Evolutionary conservation across 352 stramenopile species (phyloP).

Genomic region (Peronospora destructor): DNA sequence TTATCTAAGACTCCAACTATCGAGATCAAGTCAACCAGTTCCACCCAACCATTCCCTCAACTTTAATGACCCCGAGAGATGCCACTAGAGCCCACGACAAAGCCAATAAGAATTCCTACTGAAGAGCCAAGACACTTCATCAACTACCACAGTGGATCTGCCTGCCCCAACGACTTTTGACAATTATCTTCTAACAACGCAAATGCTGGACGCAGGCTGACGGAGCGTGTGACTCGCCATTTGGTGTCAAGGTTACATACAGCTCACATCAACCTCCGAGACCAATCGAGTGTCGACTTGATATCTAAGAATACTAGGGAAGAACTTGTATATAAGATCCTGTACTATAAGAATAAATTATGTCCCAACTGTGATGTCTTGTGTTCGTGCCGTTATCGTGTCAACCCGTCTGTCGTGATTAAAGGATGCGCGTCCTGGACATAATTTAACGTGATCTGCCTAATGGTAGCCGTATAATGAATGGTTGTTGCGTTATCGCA

Average conservation of each 20-base stretch:
- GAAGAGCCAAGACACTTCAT: too few species aligned
- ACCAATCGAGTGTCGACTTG: not conserved
- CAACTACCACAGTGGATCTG: too few species aligned
- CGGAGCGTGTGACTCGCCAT: too few species aligned
- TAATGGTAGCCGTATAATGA: not conserved
- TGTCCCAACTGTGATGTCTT: not conserved
- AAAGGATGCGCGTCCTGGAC: too few species aligned
- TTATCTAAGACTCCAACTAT: not conserved
- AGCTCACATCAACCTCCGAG: conserved; percentile 23
- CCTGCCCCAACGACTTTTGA: not conserved
- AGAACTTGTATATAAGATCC: not conserved
- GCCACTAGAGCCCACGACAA: too few species aligned
- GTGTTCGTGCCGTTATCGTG: not conserved
- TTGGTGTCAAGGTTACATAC: conserved; percentile 1
- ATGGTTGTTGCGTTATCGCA: conserved; percentile 25
- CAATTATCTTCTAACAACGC: conserved; percentile 1
- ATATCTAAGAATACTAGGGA: not conserved
- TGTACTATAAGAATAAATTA: conserved; percentile 6
- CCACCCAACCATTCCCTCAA: too few species aligned
- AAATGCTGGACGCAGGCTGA: conserved; percentile 22
- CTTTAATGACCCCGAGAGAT: not conserved
- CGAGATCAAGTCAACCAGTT: not conserved
- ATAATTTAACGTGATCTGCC: not conserved
- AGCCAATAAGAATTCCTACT: too few species aligned
- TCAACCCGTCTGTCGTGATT: not conserved